A percentile compares a stretch with the other conserved stretches of the same genome.
phyloP scores from a whole-genome alignment of 768 basidiomycete species.

The Lactarius vividus region DNA sequence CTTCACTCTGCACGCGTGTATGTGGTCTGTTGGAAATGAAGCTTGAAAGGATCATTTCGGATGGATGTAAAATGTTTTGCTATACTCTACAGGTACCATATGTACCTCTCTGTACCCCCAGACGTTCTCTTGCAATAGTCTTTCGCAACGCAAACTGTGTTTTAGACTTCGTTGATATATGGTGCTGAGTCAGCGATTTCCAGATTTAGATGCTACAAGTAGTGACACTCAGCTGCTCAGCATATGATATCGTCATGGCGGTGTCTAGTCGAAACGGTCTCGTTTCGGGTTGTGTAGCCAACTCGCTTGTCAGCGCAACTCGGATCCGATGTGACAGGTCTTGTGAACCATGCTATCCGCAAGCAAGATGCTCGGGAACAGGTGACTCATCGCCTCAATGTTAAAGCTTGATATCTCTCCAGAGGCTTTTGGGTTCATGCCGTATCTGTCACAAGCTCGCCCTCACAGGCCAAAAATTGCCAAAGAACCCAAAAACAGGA shows the following conservation, averaged over 20 bases:
- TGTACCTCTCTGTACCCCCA: background rate
- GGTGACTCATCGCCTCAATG: background rate
- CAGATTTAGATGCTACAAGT: too few relatives aligned
- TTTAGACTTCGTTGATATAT: background rate
- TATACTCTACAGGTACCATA: conserved; percentile 2
- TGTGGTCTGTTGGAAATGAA: background rate
- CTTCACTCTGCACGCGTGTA: background rate
- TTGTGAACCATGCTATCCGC: too few relatives aligned
- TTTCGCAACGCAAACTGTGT: background rate
- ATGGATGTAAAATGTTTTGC: background rate
- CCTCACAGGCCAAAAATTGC: too few relatives aligned
- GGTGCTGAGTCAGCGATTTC: background rate
- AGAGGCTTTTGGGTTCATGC: too few relatives aligned
- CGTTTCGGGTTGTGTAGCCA: background rate
- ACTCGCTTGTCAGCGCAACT: background rate
- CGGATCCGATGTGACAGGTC: background rate
- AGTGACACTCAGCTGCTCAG: background rate
- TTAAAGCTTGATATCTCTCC: background rate
- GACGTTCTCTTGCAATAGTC: background rate
- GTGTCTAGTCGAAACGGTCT: background rate
- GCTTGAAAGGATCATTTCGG: background rate
- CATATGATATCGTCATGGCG: background rate
- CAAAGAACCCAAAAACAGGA: too few relatives aligned
- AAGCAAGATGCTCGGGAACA: background rate
- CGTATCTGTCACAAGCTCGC: too few relatives aligned